Percentiles rank a stretch among this genome's conserved stretches.
These are phyloP conservation scores for Podaxis pistillaris DNA, from an alignment of 768 basidiomycete genomes.

Conservation along the genomic window DNA sequence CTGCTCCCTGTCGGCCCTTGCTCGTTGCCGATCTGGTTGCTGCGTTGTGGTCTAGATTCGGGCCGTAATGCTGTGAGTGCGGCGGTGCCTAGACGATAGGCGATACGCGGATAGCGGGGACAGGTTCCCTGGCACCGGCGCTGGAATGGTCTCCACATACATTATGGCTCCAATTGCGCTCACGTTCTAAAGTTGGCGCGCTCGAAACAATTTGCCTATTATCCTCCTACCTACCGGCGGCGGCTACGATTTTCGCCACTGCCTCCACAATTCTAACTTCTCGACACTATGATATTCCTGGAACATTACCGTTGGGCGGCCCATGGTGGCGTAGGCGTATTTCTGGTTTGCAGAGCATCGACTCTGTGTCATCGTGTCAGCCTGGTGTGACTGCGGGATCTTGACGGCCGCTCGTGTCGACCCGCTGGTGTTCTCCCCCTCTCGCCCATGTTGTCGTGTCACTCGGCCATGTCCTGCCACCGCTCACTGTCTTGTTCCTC, in stretches of 20 bases:
- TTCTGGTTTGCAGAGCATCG: too few species aligned
- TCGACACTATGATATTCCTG: neutral
- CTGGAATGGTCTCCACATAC: neutral
- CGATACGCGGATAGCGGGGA: neutral
- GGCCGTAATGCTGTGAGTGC: slow-evolving; percentile 9
- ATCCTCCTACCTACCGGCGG: neutral
- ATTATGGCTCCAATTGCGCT: neutral
- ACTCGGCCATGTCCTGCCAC: neutral
- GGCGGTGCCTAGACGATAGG: neutral
- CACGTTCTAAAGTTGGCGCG: neutral
- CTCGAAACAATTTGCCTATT: neutral
- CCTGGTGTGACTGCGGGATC: neutral
- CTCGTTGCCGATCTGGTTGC: neutral
- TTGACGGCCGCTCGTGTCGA: neutral
- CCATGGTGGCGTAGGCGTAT: neutral
- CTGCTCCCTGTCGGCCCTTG: neutral
- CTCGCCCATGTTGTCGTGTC: neutral
- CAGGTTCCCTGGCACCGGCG: neutral
- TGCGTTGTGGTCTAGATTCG: slow-evolving; percentile 3
- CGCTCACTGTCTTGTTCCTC: neutral
- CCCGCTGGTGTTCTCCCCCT: neutral
- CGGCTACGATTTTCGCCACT: neutral
- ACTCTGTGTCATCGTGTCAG: neutral
- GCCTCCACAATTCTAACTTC: neutral
- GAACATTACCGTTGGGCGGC: neutral